Conservation (phyloP, 2,329 filamentous ascomycete species). For the Fusarium lyarnte region DNA sequence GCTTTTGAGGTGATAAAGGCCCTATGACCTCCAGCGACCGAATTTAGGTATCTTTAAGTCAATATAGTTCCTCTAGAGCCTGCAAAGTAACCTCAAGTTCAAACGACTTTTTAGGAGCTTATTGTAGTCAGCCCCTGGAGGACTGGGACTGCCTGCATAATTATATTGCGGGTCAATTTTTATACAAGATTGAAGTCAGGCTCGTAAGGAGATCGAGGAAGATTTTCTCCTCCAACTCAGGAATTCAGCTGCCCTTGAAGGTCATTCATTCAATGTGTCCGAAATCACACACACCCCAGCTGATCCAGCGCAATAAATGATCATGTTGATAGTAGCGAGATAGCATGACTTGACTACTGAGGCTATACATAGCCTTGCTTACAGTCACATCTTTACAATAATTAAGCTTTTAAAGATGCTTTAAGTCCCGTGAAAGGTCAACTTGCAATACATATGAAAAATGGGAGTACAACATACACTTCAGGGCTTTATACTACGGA, state of each 20-base stretch:
- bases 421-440: too few relatives aligned
- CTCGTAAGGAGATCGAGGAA: too few relatives aligned
- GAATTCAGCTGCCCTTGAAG: background rate
- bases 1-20: too few relatives aligned
- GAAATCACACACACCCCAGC: background rate
- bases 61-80: background rate
- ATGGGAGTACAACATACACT: background rate
- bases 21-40: background rate
- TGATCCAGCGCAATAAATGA: background rate
- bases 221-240: background rate
- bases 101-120: background rate
- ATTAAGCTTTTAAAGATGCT: background rate
- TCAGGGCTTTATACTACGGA: background rate
- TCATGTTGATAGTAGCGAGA: too few relatives aligned
- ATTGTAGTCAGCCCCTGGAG: background rate
- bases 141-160: background rate
- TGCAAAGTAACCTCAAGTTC: too few relatives aligned
- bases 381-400: background rate
- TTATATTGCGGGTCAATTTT: background rate
- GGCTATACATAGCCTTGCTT: background rate
- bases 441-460: background rate
- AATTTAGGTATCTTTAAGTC: background rate
- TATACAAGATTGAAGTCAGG: background rate
- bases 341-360: background rate
- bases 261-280: background rate